phyloP scores from a whole-genome alignment of 1,284 basidiomycete species.

The Ceraceosorus guamensis region DNA sequence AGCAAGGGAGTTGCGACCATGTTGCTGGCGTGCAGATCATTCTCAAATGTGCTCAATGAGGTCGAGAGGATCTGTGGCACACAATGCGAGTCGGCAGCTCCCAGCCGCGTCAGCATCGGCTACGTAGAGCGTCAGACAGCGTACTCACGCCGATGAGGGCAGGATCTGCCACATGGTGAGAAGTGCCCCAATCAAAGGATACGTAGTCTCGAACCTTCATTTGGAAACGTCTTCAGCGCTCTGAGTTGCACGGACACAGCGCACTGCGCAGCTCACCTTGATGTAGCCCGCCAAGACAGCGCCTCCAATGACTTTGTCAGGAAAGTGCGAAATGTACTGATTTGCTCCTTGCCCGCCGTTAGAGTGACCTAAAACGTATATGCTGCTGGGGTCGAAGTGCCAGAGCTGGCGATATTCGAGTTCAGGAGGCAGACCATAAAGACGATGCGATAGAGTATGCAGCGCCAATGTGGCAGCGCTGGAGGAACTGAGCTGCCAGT shows the following conservation, averaged over 20 bases:
- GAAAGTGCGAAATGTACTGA: conserved; percentile 67
- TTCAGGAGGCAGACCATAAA: too few species aligned
- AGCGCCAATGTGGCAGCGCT: conserved; percentile 60
- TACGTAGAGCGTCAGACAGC: neutral
- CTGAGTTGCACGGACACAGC: too few species aligned
- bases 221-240: too few species aligned
- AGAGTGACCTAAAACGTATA: conserved; percentile 73
- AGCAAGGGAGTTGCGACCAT: conserved; percentile 61
- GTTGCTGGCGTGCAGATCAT: conserved; percentile 75
- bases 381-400: conserved; percentile 46
- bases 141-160: conserved; percentile 55
- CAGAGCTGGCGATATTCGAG: too few species aligned
- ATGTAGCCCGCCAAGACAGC: conserved; percentile 17
- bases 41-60: conserved; percentile 71
- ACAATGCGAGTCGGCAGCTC: too few species aligned
- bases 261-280: conserved; percentile 48
- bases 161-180: conserved; percentile 68
- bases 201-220: conserved; percentile 71
- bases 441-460: too few species aligned
- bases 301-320: conserved; percentile 63
- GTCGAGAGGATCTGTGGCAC: conserved; percentile 57
- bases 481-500: conserved; percentile 73
- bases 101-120: too few species aligned
- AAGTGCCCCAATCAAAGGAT: conserved; percentile 59
- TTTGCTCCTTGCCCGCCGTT: conserved; percentile 87